Conservation (phyloP, 2,329 filamentous ascomycete species). For the Phaeosphaeriaceae sp. region DNA sequence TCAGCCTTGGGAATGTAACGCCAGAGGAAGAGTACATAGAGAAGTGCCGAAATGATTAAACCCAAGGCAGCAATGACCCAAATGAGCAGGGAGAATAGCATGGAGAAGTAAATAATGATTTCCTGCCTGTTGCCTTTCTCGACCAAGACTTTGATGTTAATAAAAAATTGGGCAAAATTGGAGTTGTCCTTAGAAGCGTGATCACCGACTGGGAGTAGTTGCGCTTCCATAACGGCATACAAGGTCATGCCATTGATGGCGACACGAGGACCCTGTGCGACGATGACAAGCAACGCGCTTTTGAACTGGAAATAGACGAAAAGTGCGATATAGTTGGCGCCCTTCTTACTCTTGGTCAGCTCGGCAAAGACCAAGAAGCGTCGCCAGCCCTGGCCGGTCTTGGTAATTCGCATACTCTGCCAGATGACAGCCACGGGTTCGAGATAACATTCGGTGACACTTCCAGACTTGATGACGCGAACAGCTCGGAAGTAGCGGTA, state of each 20-base stretch:
- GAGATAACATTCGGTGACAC: conserved; percentile 89
- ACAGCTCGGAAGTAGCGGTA: conserved; percentile 82
- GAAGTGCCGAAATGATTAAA: conserved; percentile 74
- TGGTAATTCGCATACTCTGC: conserved; percentile 78
- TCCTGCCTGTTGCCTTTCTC: conserved; percentile 73
- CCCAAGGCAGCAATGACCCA: conserved; percentile 82
- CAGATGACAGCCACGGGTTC: conserved; percentile 85
- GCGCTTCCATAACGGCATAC: conserved; percentile 78
- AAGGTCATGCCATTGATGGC: conserved; percentile 89
- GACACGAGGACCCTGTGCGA: conserved; percentile 92
- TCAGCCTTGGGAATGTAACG: conserved; percentile 86
- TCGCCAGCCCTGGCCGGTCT: conserved; percentile 76
- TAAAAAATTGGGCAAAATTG: conserved; percentile 76
- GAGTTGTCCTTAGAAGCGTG: conserved; percentile 65
- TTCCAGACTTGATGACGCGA: conserved; percentile 81
- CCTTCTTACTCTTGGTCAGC: conserved; percentile 89
- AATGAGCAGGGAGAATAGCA: conserved; percentile 89
- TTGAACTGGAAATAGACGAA: conserved; percentile 88
- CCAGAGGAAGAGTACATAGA: conserved; percentile 90
- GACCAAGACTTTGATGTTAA: conserved; percentile 77
- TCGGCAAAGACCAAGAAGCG: conserved; percentile 92
- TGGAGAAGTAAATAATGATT: conserved; percentile 82
- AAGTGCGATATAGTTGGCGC: conserved; percentile 85
- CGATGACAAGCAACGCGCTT: conserved; percentile 81
- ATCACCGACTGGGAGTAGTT: conserved; percentile 69